Base-by-base conservation (phyloP, 306 rosid genomes). In the Cicer chorassanicum region DNA sequence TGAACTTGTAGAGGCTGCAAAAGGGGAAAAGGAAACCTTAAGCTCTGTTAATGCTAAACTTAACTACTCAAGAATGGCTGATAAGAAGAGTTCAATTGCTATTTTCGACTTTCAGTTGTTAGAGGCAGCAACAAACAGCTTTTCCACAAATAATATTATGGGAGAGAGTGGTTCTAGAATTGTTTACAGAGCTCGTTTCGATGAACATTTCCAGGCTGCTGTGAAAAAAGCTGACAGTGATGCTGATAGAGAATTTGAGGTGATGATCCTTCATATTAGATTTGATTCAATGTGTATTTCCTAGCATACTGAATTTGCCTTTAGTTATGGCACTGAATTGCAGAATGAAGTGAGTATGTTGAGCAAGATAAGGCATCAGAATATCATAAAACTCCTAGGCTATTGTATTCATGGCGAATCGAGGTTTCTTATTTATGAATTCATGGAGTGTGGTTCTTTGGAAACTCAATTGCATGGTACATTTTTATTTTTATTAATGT, bases 291-390 rank as follows among this genome's bases (percentile, higher is more conserved):
- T 62, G 59, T 70, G 49, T 49, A 66, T 68, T 79, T 60, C 19
- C 38, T 13, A 5, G 44, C 36, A 51, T 74, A 16, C 64, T 55
- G 66, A 65, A 71, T 83, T 54, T 76, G 38, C 73, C 73, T 64
- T 42, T 71, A 78, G 69, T 74, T 59, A 41, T 48, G 76, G 62
- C 54, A 50, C 70, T 71, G 62, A 81, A 76, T 80, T 85, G 81
- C 88, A 93, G 98, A 91, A 91, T 82, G 98, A 91, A 86, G 88
- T 91, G 81, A 88, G 81, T 82, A 91, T 90, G 90, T 79, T 93
- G 87, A 83, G 93, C 81, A 90, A 87, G 82, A 89, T 91, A 15
- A 82, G 85, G 66, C 96, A 93, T 81, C 93, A 91, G 84, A 91
- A 91, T 74, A 88, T 93, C 68, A 81, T 88, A 66, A 88, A 87